Conservation (phyloP, 2,329 filamentous ascomycete species). For the Phialophora tarda region DNA sequence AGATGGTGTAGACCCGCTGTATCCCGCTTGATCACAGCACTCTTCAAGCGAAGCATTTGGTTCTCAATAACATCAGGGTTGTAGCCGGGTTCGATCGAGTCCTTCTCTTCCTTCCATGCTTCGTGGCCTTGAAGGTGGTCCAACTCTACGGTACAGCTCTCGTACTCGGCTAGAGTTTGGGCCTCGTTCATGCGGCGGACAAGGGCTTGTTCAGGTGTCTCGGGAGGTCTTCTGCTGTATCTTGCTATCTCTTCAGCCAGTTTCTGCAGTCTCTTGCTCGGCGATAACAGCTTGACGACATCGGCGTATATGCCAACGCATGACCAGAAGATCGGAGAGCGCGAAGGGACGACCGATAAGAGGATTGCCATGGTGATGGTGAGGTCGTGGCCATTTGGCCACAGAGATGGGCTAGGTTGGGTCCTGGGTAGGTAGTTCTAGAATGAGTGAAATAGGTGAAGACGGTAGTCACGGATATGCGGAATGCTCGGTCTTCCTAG, state of each 20-base stretch:
- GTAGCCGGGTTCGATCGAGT: slow-evolving; percentile 67
- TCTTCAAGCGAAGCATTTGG: slow-evolving; percentile 74
- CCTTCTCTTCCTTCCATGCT: slow-evolving; percentile 74
- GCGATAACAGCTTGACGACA: slow-evolving; percentile 33
- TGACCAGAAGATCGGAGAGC: slow-evolving; percentile 31
- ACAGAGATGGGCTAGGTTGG: slow-evolving; percentile 51
- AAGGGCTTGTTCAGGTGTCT: slow-evolving; percentile 23
- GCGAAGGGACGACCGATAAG: slow-evolving; percentile 58
- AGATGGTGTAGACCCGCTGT: slow-evolving; percentile 78
- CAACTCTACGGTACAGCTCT: slow-evolving; percentile 73
- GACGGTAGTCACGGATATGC: slow-evolving; percentile 7
- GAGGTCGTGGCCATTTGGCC: slow-evolving; percentile 63
- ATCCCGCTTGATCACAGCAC: slow-evolving; percentile 73
- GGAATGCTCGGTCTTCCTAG: slow-evolving; percentile 12
- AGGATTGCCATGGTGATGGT: slow-evolving; percentile 66
- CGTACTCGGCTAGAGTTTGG: slow-evolving; percentile 73
- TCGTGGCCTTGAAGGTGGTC: slow-evolving; percentile 81
- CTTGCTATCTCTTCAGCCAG: slow-evolving; percentile 35
- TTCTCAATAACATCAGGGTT: slow-evolving; percentile 70
- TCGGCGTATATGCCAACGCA: slow-evolving; percentile 34
- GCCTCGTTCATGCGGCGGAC: slow-evolving; percentile 57
- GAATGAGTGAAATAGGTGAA: slow-evolving; percentile 12
- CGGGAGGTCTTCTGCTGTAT: slow-evolving; percentile 30
- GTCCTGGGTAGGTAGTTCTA: slow-evolving; percentile 2
- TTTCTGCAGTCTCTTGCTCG: slow-evolving; percentile 29